phyloP scores from a whole-genome alignment of 2,329 filamentous ascomycete genomes.

The Botrytis squamosa region DNA sequence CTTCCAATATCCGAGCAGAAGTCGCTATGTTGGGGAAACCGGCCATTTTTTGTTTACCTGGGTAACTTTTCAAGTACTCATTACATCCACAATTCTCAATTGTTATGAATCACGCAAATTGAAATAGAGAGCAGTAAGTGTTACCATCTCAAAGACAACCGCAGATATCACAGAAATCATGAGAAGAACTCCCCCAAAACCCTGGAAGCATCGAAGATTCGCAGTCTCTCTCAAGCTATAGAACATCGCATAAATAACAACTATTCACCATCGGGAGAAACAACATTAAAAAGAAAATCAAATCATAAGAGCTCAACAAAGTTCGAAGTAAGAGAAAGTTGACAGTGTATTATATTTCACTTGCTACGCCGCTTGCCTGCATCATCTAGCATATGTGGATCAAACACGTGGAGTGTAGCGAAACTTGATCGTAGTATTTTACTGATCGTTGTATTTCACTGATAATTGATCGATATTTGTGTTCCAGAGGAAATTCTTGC shows the following conservation, averaged over 20 bases:
- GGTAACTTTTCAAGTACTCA: fast-evolving
- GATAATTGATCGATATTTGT: not conserved
- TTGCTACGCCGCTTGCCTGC: not conserved
- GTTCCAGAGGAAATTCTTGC: not conserved
- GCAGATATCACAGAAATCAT: not conserved
- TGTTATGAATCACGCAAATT: fast-evolving
- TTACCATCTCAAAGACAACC: fast-evolving
- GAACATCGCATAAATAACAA: not conserved
- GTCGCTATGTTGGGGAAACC: fast-evolving
- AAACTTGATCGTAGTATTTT: not conserved
- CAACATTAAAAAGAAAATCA: not conserved
- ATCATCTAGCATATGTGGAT: not conserved
- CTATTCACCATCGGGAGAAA: not conserved
- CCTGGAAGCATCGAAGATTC: not conserved
- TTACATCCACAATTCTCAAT: not conserved
- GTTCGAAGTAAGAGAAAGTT: not conserved
- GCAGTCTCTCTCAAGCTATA: not conserved
- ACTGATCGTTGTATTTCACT: not conserved
- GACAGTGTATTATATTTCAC: not conserved
- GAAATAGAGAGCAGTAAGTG: not conserved
- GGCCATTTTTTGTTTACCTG: too few species aligned
- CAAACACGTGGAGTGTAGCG: not conserved
- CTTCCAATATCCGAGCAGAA: not conserved
- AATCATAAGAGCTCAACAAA: not conserved
- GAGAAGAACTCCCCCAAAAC: not conserved